Evolutionary conservation across 2,329 filamentous ascomycete genomes (phyloP).

Genomic region (Colletotrichum siamense): DNA sequence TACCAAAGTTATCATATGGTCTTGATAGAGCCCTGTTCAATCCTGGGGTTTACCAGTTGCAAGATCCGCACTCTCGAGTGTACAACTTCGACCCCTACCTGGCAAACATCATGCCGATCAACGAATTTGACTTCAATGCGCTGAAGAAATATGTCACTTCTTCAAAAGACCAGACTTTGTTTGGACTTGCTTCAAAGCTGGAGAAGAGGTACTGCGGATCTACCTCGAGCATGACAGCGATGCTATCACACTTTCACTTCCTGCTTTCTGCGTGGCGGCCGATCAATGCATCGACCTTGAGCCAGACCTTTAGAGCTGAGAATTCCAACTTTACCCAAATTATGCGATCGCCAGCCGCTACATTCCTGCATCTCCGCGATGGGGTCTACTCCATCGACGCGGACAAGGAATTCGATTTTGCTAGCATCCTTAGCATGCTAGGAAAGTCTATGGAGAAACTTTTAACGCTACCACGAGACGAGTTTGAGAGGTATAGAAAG

Average conservation of each 20-base stretch:
- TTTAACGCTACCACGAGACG: conserved; percentile 79
- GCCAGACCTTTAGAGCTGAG: conserved; percentile 64
- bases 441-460: conserved; percentile 98
- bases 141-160: conserved; percentile 90
- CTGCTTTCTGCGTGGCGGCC: conserved; percentile 84
- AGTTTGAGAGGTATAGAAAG: conserved; percentile 85
- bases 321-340: conserved; percentile 77
- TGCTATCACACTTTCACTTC: conserved; percentile 90
- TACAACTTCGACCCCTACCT: conserved; percentile 98
- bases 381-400: conserved; percentile 94
- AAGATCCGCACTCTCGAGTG: conserved; percentile 85
- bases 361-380: conserved; percentile 83
- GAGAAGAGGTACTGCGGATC: conserved; percentile 88
- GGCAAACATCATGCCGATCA: conserved; percentile 88
- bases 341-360: conserved; percentile 74
- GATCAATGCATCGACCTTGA: conserved; percentile 71
- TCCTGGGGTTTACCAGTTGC: conserved; percentile 87
- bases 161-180: conserved; percentile 78
- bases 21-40: conserved; percentile 95
- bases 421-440: conserved; percentile 88
- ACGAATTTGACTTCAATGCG: conserved; percentile 90
- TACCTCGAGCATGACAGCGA: conserved; percentile 93
- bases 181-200: conserved; percentile 69
- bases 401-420: conserved; percentile 87
- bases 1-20: conserved; percentile 73